Conservation (phyloP, 352 stramenopile genomes). For the Phytophthora foliorum region DNA sequence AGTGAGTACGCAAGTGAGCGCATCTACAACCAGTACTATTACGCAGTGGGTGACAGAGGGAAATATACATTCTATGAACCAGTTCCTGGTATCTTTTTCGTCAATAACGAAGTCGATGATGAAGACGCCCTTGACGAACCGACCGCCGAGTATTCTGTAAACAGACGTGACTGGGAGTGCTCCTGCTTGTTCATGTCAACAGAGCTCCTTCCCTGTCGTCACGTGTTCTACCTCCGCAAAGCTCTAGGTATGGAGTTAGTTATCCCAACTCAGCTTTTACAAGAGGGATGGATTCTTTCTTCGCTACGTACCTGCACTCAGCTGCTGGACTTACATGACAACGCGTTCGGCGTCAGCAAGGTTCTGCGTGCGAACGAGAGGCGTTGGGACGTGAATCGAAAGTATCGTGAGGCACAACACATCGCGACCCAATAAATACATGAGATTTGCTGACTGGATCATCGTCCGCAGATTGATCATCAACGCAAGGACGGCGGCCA, state of each 20-base stretch:
- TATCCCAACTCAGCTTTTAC: neutral
- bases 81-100: neutral
- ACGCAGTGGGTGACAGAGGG: neutral
- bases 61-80: neutral
- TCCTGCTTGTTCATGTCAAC: neutral
- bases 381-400: no score
- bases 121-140: neutral
- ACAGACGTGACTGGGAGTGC: neutral
- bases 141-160: no score
- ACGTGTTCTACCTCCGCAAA: neutral
- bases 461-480: conserved; percentile 15
- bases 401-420: no score
- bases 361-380: no score
- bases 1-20: neutral
- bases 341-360: no score
- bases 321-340: no score
- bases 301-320: no score
- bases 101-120: neutral
- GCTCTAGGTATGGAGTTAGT: no score
- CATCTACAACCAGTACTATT: neutral
- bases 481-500: neutral
- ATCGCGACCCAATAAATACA: no score
- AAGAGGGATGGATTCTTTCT: no score
- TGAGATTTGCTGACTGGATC: conserved; percentile 7
- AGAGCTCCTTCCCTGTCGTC: neutral